Percentiles rank a stretch among this genome's conserved stretches.
These are phyloP conservation scores for Puya raimondii DNA, from an alignment of 176 grass and related monocot species.

Conservation along the genomic window DNA sequence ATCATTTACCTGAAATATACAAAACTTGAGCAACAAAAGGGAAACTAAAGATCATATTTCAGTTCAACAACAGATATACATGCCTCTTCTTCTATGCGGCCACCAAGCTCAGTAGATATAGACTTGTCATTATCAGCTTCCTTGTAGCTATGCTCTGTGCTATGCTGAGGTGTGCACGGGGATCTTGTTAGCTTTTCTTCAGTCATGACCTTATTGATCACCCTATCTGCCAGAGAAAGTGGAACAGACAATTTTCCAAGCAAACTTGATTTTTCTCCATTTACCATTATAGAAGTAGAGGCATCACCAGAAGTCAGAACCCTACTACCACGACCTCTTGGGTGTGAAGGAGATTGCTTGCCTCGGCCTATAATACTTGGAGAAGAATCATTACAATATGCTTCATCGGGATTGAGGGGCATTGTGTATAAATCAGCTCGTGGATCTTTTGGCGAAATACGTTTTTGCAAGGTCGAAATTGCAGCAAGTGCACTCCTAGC, in stretches of 20 bases:
- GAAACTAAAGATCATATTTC: constrained; percentile 2
- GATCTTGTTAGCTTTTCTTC: constrained; percentile 17
- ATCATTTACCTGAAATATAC: constrained; percentile 33
- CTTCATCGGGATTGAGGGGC: constrained; percentile 22
- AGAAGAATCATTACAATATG: constrained; percentile 22
- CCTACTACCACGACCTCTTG: constrained; percentile 8
- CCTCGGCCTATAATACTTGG: background rate
- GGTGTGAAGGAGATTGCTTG: background rate
- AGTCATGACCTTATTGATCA: constrained; percentile 5
- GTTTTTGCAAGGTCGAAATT: constrained; percentile 30
- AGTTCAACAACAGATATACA: constrained; percentile 20
- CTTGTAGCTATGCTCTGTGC: constrained; percentile 4
- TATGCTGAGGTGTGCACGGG: background rate
- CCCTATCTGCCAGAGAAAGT: constrained; percentile 24
- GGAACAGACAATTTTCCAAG: constrained; percentile 9
- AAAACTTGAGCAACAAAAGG: constrained; percentile 12
- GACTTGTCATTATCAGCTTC: constrained; percentile 23
- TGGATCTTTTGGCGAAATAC: constrained; percentile 19
- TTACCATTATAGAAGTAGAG: constrained; percentile 5
- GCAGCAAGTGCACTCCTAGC: constrained; percentile 10
- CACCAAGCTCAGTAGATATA: constrained; percentile 10
- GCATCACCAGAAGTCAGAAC: constrained; percentile 12
- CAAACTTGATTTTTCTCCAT: constrained; percentile 7
- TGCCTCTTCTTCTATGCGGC: constrained; percentile 22
- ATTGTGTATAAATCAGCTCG: constrained; percentile 14